These are phyloP conservation scores for Mucor circinelloides DNA, from an alignment of 371 early-diverging fungal species.

Conservation along the genomic window DNA sequence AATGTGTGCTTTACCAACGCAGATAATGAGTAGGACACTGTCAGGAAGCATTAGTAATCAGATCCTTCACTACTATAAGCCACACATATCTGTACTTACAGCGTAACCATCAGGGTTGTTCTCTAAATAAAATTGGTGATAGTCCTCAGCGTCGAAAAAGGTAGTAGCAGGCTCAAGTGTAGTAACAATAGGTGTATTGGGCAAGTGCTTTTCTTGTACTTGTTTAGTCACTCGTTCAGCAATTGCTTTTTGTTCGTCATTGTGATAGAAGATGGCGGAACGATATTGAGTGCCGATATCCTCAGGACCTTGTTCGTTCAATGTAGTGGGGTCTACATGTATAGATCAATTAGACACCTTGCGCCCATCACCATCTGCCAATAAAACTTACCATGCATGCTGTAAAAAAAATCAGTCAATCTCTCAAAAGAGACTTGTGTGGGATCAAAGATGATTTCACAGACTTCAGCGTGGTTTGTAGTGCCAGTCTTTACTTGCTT, in stretches of 20 bases:
- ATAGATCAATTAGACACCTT: neutral
- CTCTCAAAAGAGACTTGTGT: constrained; percentile 60
- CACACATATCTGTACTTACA: constrained; percentile 14
- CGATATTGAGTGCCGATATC: constrained; percentile 59
- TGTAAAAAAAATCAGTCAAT: constrained; percentile 81
- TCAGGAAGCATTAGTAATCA: constrained; percentile 9
- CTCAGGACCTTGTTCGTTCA: constrained; percentile 42
- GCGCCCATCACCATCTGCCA: neutral
- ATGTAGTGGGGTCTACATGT: constrained; percentile 52
- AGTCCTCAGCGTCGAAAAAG: constrained; percentile 87
- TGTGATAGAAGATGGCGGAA: constrained; percentile 84
- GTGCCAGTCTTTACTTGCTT: constrained; percentile 67
- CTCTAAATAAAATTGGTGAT: constrained; percentile 85
- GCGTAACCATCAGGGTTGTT: constrained; percentile 54
- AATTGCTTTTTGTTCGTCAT: constrained; percentile 66
- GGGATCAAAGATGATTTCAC: constrained; percentile 78
- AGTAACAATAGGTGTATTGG: constrained; percentile 63
- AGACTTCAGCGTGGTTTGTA: constrained; percentile 83
- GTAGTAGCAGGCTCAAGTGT: constrained; percentile 64
- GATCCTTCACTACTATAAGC: neutral
- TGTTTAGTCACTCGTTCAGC: constrained; percentile 73
- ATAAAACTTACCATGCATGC: constrained; percentile 68
- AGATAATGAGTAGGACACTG: constrained; percentile 55
- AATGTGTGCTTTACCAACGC: constrained; percentile 37
- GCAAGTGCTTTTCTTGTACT: constrained; percentile 63